phyloP scores from a whole-genome alignment of 148 eudicot genomes.

The Fagopyrum esculentum region DNA sequence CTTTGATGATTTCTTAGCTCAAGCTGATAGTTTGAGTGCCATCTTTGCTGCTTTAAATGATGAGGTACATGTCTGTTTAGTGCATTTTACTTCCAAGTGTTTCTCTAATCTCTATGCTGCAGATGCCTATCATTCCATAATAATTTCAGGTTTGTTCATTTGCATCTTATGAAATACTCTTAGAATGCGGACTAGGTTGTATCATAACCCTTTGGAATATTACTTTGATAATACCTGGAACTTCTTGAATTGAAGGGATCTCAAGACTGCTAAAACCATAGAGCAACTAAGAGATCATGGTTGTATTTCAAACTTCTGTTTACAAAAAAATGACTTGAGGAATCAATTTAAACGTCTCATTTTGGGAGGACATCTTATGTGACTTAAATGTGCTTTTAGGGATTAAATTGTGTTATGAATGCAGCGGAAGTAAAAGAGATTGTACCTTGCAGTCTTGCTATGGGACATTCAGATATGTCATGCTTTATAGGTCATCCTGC shows the following conservation, averaged over 20 bases:
- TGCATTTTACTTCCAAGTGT: neutral
- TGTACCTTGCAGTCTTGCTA: neutral
- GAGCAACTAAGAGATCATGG: neutral
- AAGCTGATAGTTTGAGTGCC: slow-evolving; percentile 92
- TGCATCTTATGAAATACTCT: neutral
- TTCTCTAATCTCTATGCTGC: neutral
- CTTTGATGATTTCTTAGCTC: slow-evolving; percentile 88
- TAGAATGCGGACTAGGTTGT: neutral
- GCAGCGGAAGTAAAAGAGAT: neutral
- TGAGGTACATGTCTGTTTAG: slow-evolving; percentile 45
- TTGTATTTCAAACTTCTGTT: neutral
- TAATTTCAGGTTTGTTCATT: neutral
- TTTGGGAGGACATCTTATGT: neutral
- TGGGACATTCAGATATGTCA: neutral
- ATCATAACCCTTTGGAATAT: neutral
- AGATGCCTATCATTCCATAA: neutral
- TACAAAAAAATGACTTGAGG: no score
- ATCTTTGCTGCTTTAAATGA: slow-evolving; percentile 95
- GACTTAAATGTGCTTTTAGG: neutral
- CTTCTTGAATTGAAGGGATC: neutral
- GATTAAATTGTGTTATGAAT: neutral
- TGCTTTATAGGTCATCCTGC: slow-evolving; percentile 1
- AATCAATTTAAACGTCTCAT: neutral
- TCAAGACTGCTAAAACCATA: neutral
- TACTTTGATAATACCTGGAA: neutral